A percentile compares a stretch with the other conserved stretches of the same genome.
Conservation (phyloP, 2,329 filamentous ascomycete genomes). For the Orbilia brochopaga region DNA sequence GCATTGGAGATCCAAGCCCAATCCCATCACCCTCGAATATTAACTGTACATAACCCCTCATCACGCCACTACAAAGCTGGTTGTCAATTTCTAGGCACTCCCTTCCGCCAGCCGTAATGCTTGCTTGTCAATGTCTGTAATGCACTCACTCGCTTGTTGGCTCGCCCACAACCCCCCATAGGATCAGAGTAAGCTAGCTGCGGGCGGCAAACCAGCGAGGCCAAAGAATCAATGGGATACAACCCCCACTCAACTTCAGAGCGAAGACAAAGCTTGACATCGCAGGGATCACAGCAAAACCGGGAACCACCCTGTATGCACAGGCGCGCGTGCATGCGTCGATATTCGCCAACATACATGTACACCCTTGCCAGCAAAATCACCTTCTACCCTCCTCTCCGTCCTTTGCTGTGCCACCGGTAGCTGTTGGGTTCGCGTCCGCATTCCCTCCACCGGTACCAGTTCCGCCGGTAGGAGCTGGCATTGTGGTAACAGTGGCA, state of each 20-base stretch:
- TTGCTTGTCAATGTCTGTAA: too few relatives aligned
- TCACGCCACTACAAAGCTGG: too few relatives aligned
- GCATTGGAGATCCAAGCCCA: too few relatives aligned
- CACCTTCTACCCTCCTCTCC: slow-evolving; percentile 39
- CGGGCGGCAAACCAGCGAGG: too few relatives aligned
- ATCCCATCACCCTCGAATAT: too few relatives aligned
- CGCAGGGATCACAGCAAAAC: background rate
- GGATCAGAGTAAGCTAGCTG: too few relatives aligned
- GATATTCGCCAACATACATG: background rate
- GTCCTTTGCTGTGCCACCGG: slow-evolving; percentile 22
- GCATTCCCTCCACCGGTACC: too few relatives aligned
- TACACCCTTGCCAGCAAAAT: slow-evolving; percentile 14
- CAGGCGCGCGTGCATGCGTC: background rate
- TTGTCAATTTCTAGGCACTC: too few relatives aligned
- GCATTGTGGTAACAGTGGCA: background rate
- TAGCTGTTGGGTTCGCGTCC: slow-evolving; percentile 12
- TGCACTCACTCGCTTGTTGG: too few relatives aligned
- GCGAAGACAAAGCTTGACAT: background rate
- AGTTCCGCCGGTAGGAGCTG: background rate
- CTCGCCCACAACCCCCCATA: too few relatives aligned
- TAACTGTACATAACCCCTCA: too few relatives aligned
- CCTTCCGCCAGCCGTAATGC: too few relatives aligned
- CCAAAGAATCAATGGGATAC: background rate
- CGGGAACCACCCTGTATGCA: background rate
- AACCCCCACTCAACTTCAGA: background rate